These are phyloP conservation scores for Trametopsis cervina DNA, from an alignment of 768 basidiomycete species.

Conservation along the genomic window DNA sequence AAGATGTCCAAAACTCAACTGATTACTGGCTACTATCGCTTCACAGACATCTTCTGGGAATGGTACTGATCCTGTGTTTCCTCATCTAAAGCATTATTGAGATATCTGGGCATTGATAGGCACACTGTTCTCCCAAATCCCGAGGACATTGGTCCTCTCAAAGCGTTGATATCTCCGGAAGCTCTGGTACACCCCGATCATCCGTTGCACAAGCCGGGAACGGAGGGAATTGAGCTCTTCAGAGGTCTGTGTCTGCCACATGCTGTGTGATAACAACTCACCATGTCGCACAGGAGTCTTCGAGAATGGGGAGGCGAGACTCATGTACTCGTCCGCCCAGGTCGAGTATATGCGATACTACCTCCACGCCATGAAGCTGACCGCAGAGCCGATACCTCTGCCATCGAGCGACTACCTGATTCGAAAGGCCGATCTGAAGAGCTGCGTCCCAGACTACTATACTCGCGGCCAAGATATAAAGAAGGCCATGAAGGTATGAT, in stretches of 20 bases:
- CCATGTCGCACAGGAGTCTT: conserved; percentile 44
- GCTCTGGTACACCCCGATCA: conserved; percentile 64
- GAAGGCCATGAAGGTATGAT: conserved; percentile 48
- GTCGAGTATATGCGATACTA: conserved; percentile 83
- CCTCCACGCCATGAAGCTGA: conserved; percentile 69
- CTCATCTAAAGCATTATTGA: conserved; percentile 1
- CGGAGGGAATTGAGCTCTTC: conserved; percentile 64
- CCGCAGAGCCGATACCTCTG: conserved; percentile 55
- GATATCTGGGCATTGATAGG: conserved; percentile 32
- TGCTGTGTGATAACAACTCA: background rate
- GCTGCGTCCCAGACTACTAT: conserved; percentile 53
- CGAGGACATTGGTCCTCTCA: conserved; percentile 56
- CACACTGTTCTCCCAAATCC: conserved; percentile 45
- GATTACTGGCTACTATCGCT: conserved; percentile 72
- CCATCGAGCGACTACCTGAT: conserved; percentile 77
- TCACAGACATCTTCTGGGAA: conserved; percentile 81
- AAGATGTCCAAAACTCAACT: background rate
- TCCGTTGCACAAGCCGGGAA: conserved; percentile 58
- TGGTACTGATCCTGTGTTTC: conserved; percentile 46
- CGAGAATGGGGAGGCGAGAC: conserved; percentile 64
- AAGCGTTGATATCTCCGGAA: conserved; percentile 65
- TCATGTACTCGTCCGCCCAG: conserved; percentile 78
- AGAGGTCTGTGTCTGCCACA: conserved; percentile 38
- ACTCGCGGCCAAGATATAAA: conserved; percentile 47
- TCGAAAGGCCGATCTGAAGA: conserved; percentile 47